Conservation (phyloP, 2,329 filamentous ascomycete genomes). For the Penicillium olsonii region DNA sequence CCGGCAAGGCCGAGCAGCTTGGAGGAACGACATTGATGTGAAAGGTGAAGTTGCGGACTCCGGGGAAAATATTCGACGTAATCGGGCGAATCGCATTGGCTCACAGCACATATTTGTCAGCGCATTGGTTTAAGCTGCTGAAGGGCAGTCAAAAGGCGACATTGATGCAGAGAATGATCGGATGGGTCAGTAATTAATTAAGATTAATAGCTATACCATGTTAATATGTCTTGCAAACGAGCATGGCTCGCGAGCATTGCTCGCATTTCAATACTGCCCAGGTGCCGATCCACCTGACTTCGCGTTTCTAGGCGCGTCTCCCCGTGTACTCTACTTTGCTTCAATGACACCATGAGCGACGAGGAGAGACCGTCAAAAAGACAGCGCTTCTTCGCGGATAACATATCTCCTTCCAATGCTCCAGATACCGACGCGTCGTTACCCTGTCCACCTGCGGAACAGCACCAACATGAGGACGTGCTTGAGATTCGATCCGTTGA, state of each 20-base stretch:
- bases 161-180: not conserved
- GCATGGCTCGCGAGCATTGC: not conserved
- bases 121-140: not conserved
- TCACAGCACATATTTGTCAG: conserved; percentile 11
- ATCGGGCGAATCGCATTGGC: conserved; percentile 24
- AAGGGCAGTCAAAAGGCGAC: not conserved
- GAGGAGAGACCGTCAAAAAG: conserved; percentile 61
- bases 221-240: not conserved
- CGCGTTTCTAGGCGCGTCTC: conserved; percentile 40
- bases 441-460: conserved; percentile 3
- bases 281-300: conserved; percentile 32
- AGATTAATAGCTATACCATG: not conserved
- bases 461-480: not conserved
- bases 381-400: conserved; percentile 62
- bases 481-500: not conserved
- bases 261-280: conserved; percentile 22
- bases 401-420: conserved; percentile 18
- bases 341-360: conserved; percentile 20
- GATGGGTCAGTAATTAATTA: not conserved
- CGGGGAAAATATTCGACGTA: conserved; percentile 14
- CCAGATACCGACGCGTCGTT: conserved; percentile 21
- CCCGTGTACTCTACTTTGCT: conserved; percentile 8
- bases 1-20: conserved; percentile 22
- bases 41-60: conserved; percentile 11
- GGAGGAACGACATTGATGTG: conserved; percentile 23